These are phyloP conservation scores for cucumber (Cucumis sativus) DNA, from an alignment of 306 rosid genomes.

Conservation along the genomic window DNA sequence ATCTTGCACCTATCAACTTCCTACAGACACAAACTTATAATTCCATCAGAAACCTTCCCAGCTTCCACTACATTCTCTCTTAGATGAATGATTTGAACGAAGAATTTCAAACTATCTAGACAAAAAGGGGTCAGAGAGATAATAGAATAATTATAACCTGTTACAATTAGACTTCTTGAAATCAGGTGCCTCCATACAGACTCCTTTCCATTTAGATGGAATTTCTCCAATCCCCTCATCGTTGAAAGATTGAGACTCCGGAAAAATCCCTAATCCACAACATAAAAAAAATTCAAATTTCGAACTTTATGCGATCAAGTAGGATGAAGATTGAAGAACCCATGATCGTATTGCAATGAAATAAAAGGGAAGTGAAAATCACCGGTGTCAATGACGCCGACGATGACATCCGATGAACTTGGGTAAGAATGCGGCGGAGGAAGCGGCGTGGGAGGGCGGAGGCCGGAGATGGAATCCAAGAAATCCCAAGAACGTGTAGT, in stretches of 20 bases:
- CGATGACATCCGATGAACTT: conserved; percentile 41
- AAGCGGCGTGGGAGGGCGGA: neutral
- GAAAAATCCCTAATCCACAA: conserved; percentile 66
- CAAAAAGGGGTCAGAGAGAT: neutral
- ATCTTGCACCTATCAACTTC: conserved; percentile 93
- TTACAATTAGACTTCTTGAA: conserved; percentile 75
- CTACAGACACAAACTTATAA: conserved; percentile 18
- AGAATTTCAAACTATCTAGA: neutral
- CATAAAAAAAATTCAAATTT: neutral
- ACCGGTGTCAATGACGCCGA: conserved; percentile 85
- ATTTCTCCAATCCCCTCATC: conserved; percentile 61
- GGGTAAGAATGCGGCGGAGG: neutral
- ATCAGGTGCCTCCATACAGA: conserved; percentile 73
- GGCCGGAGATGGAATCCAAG: conserved; percentile 39
- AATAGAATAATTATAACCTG: conserved; percentile 37
- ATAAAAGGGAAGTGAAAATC: neutral
- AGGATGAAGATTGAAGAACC: neutral
- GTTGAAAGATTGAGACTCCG: conserved; percentile 75
- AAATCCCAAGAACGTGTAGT: conserved; percentile 98
- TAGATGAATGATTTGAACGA: neutral
- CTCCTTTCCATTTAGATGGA: conserved; percentile 84
- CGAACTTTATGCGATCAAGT: neutral
- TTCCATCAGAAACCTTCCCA: neutral
- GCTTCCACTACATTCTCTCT: neutral
- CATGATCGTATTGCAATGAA: neutral